phyloP scores from a whole-genome alignment of 2,329 filamentous ascomycete species.

The Aspergillus unguis region DNA sequence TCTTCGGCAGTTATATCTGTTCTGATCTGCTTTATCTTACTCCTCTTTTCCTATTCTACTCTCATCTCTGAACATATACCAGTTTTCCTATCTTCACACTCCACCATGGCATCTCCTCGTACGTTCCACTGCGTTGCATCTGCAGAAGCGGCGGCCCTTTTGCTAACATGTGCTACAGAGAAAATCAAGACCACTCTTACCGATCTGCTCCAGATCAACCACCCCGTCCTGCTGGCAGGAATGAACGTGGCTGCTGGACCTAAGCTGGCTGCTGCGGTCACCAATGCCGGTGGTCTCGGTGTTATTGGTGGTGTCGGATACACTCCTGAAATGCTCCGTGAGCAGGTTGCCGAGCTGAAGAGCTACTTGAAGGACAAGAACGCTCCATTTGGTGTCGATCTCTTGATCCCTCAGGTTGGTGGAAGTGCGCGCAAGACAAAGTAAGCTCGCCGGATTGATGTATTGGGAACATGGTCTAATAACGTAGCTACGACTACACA shows the following conservation, averaged over 20 bases:
- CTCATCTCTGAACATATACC: conserved; percentile 1
- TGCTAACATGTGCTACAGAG: conserved; percentile 52
- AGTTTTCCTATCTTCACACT: conserved; percentile 2
- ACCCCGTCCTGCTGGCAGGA: conserved; percentile 90
- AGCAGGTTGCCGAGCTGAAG: conserved; percentile 95
- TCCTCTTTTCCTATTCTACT: background rate
- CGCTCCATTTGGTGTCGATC: conserved; percentile 24
- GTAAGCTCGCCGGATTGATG: conserved; percentile 40
- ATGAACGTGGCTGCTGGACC: conserved; percentile 99
- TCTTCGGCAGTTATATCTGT: conserved; percentile 12
- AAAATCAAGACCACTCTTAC: conserved; percentile 87
- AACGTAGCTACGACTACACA: conserved; percentile 90
- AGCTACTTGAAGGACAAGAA: conserved; percentile 22
- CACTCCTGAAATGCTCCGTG: conserved; percentile 93
- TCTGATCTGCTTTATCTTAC: background rate
- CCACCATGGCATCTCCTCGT: conserved; percentile 75
- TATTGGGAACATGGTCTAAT: background rate
- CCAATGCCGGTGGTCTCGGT: conserved; percentile 92
- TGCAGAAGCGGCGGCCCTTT: conserved; percentile 3
- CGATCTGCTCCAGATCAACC: conserved; percentile 96
- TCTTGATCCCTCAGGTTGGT: conserved; percentile 90
- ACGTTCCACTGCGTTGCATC: conserved; percentile 42
- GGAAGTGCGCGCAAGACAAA: conserved; percentile 95
- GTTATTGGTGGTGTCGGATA: conserved; percentile 91
- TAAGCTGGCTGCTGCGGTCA: conserved; percentile 92